Conservation (phyloP, 2,329 filamentous ascomycete species). For the Nemania bipapillata region DNA sequence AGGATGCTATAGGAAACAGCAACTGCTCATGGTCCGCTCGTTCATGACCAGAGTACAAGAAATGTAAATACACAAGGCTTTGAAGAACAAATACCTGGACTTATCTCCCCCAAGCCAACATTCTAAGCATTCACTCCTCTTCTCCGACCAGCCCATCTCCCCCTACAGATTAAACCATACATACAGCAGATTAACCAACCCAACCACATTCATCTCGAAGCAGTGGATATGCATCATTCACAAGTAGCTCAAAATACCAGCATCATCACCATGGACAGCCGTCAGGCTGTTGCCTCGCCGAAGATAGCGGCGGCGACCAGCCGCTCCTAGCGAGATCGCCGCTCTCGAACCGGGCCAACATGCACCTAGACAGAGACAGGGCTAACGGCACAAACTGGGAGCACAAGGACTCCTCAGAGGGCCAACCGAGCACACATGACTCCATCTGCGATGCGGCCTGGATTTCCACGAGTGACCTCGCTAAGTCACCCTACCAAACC, state of each 20-base stretch:
- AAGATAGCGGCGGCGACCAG: conserved; percentile 4
- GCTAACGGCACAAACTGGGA: conserved; percentile 44
- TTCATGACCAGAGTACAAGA: background rate
- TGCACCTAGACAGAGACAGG: conserved; percentile 23
- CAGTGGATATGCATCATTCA: conserved; percentile 34
- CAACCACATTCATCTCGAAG: conserved; percentile 28
- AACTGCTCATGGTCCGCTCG: background rate
- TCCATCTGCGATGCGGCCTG: conserved; percentile 55
- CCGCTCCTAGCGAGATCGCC: conserved; percentile 38
- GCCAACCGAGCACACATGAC: conserved; percentile 51
- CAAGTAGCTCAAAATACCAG: conserved; percentile 22
- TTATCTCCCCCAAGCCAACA: conserved; percentile 4
- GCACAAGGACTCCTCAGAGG: conserved; percentile 55
- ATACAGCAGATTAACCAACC: conserved; percentile 31
- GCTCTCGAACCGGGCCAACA: conserved; percentile 46
- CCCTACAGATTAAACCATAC: conserved; percentile 33
- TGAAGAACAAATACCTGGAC: background rate
- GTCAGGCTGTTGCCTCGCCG: background rate
- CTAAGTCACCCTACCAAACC: conserved; percentile 44
- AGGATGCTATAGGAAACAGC: conserved; percentile 17
- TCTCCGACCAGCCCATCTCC: conserved; percentile 14
- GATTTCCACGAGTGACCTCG: conserved; percentile 48
- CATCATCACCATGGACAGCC: conserved; percentile 24
- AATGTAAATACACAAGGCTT: background rate
- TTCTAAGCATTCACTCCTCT: background rate